Percentiles rank a stretch among this genome's conserved stretches.
Conservation (phyloP, 1,284 basidiomycete species). For the Laetiporus sulphureus region DNA sequence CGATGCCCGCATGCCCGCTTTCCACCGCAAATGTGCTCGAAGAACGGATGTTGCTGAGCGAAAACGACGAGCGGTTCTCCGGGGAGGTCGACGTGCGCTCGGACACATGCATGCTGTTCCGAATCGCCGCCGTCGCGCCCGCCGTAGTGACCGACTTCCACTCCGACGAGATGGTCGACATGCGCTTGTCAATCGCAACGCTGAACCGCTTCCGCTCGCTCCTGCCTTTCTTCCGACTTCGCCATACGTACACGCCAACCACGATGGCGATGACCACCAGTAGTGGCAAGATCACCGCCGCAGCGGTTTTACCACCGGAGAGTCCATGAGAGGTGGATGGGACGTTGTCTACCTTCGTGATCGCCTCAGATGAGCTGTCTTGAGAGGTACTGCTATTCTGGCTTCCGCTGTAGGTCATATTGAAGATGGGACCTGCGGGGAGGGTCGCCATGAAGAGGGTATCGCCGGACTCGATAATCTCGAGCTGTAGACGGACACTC, state of each 20-base stretch:
- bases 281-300: constrained; percentile 71
- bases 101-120: constrained; percentile 56
- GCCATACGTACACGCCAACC: constrained; percentile 45
- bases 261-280: constrained; percentile 46
- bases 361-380: constrained; percentile 14
- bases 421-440: constrained; percentile 71
- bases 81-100: constrained; percentile 20
- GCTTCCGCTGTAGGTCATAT: constrained; percentile 51
- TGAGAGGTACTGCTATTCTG: constrained; percentile 38
- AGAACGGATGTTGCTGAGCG: constrained; percentile 52
- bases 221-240: constrained; percentile 42
- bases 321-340: constrained; percentile 29
- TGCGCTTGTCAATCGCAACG: constrained; percentile 70
- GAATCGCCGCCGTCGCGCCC: constrained; percentile 67
- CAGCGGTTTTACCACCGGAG: constrained; percentile 66
- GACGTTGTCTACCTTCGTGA: constrained; percentile 30
- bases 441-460: constrained; percentile 50
- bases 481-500: constrained; percentile 53
- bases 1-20: constrained; percentile 39
- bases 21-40: constrained; percentile 39
- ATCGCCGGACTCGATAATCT: constrained; percentile 52
- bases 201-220: constrained; percentile 66
- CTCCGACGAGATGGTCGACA: constrained; percentile 72
- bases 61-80: constrained; percentile 44
- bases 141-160: constrained; percentile 72